These are phyloP conservation scores for Colletotrichum lentis DNA, from an alignment of 2,329 filamentous ascomycete genomes.

Conservation along the genomic window DNA sequence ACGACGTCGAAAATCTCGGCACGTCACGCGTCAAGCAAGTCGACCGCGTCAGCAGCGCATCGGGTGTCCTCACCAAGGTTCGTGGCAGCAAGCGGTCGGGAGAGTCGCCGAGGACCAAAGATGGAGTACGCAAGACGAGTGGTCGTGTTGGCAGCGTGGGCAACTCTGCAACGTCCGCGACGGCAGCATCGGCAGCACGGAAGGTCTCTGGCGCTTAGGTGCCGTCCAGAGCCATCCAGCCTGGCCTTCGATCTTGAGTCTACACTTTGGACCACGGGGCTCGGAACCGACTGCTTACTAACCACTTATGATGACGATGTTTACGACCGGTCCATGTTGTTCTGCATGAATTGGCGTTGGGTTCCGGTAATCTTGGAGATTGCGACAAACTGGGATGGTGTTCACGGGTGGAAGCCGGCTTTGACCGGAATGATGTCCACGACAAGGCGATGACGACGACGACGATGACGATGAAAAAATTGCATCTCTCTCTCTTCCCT, in stretches of 20 bases:
- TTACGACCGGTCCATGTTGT: slow-evolving; percentile 53
- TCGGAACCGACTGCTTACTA: slow-evolving; percentile 39
- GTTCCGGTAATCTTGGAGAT: slow-evolving; percentile 37
- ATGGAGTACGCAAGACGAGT: slow-evolving; percentile 71
- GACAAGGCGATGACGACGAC: slow-evolving; percentile 34
- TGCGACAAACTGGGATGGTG: slow-evolving; percentile 32
- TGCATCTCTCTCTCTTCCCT: slow-evolving; percentile 26
- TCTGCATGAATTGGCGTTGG: slow-evolving; percentile 56
- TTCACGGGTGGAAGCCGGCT: slow-evolving; percentile 31
- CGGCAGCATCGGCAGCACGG: slow-evolving; percentile 56
- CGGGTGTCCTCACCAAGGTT: slow-evolving; percentile 69
- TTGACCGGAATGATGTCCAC: slow-evolving; percentile 32
- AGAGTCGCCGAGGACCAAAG: slow-evolving; percentile 61
- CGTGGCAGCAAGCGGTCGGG: slow-evolving; percentile 66
- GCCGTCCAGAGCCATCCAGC: slow-evolving; percentile 38
- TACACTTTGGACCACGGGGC: slow-evolving; percentile 13
- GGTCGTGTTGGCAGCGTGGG: slow-evolving; percentile 69
- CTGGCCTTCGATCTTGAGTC: slow-evolving; percentile 25
- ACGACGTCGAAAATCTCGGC: slow-evolving; percentile 77
- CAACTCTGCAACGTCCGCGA: slow-evolving; percentile 51
- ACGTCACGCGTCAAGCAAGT: slow-evolving; percentile 66
- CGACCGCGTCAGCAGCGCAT: slow-evolving; percentile 60
- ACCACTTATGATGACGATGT: slow-evolving; percentile 55
- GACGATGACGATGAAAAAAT: slow-evolving; percentile 20
- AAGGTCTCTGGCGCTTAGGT: slow-evolving; percentile 62